A percentile compares a stretch with the other conserved stretches of the same genome.
Conservation (phyloP, 129 eudicot genomes). For the Mikania micrantha region DNA sequence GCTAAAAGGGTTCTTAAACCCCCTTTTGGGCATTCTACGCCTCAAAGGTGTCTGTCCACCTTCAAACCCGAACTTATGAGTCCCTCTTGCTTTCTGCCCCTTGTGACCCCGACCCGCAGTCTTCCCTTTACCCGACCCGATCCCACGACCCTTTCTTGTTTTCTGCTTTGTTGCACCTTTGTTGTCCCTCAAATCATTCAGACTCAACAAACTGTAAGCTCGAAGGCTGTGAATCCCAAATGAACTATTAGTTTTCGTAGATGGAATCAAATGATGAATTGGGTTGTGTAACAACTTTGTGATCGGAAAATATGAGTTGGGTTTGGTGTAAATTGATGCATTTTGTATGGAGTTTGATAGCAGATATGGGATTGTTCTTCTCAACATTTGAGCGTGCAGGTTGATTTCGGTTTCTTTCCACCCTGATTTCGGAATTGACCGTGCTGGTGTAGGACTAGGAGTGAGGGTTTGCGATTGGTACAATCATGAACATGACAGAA, state of each 20-base stretch:
- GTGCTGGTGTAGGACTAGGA: too few species aligned
- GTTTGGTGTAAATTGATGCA: constrained; percentile 26
- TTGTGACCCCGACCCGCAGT: constrained; percentile 97
- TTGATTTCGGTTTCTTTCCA: background rate
- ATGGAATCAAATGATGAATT: background rate
- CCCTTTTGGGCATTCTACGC: constrained; percentile 83
- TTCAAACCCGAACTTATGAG: constrained; percentile 85
- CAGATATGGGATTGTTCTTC: constrained; percentile 38
- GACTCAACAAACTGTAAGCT: constrained; percentile 54
- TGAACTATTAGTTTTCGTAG: background rate
- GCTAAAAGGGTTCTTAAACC: constrained; percentile 85
- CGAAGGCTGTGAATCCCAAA: constrained; percentile 19
- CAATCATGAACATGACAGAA: too few species aligned
- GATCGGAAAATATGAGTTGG: constrained; percentile 11
- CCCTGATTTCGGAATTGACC: background rate
- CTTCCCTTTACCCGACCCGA: constrained; percentile 97
- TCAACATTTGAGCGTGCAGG: constrained; percentile 26
- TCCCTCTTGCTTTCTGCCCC: constrained; percentile 96
- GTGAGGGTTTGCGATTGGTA: too few species aligned
- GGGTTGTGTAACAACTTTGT: constrained; percentile 3
- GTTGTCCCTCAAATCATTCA: constrained; percentile 87
- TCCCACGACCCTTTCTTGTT: constrained; percentile 95
- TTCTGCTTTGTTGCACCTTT: constrained; percentile 78
- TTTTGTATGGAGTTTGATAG: constrained; percentile 20
- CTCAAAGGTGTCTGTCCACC: constrained; percentile 98